Percentiles rank a stretch among this genome's conserved stretches.
Conservation (phyloP, 2,329 filamentous ascomycete species). For the Penicillium sp. region DNA sequence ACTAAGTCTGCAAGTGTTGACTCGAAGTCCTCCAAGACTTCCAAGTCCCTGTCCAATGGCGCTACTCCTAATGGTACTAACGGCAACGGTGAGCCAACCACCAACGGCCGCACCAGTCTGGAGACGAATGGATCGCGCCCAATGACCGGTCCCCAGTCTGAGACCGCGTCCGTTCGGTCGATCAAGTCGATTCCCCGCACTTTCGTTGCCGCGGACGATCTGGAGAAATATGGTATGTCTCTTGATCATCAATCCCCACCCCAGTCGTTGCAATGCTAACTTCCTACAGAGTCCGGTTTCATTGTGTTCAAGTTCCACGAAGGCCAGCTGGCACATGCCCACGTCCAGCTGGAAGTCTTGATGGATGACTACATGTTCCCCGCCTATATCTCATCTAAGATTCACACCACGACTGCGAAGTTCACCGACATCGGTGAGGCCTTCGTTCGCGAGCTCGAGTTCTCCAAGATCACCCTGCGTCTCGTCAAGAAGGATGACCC, state of each 20-base stretch:
- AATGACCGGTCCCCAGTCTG: slow-evolving; percentile 46
- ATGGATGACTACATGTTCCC: slow-evolving; percentile 96
- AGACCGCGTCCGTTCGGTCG: slow-evolving; percentile 47
- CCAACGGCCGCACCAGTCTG: slow-evolving; percentile 33
- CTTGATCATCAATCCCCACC: neutral
- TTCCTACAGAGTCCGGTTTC: slow-evolving; percentile 72
- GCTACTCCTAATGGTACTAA: slow-evolving; percentile 32
- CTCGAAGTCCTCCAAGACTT: slow-evolving; percentile 28
- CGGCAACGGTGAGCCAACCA: slow-evolving; percentile 40
- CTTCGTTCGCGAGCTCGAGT: slow-evolving; percentile 95
- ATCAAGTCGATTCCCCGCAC: slow-evolving; percentile 70
- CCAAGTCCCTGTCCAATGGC: slow-evolving; percentile 19
- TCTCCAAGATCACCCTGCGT: slow-evolving; percentile 87
- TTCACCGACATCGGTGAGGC: slow-evolving; percentile 93
- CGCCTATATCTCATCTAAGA: slow-evolving; percentile 78
- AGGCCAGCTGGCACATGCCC: slow-evolving; percentile 74
- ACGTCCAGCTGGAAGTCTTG: slow-evolving; percentile 79
- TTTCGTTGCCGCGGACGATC: slow-evolving; percentile 74
- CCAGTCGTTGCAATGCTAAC: slow-evolving; percentile 34
- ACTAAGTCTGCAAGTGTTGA: slow-evolving; percentile 32
- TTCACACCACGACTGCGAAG: slow-evolving; percentile 66
- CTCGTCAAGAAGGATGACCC: slow-evolving; percentile 78
- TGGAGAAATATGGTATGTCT: slow-evolving; percentile 70
- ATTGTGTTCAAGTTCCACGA: slow-evolving; percentile 94
- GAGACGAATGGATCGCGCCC: slow-evolving; percentile 39